Percentiles rank a stretch among this genome's conserved stretches.
Conservation (phyloP, 2,329 filamentous ascomycete genomes). For the Colletotrichum simmondsii region DNA sequence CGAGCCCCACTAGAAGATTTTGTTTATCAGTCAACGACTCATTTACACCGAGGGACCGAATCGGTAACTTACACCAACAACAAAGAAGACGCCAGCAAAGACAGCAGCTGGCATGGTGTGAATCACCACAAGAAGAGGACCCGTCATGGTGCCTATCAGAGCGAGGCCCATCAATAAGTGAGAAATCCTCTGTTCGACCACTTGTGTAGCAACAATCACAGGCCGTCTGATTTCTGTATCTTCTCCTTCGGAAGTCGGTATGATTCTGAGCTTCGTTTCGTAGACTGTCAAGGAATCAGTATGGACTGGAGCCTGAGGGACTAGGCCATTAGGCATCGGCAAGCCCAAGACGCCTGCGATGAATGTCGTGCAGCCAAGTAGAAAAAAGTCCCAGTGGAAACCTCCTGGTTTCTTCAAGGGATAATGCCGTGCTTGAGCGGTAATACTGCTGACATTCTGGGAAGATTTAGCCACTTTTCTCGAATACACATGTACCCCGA, state of each 20-base stretch:
- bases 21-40: neutral
- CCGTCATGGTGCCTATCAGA: conserved; percentile 51
- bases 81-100: conserved; percentile 67
- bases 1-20: conserved; percentile 50
- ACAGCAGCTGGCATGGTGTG: conserved; percentile 65
- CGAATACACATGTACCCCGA: no score
- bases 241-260: conserved; percentile 52
- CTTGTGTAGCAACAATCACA: conserved; percentile 53
- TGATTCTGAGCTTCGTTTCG: conserved; percentile 51
- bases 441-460: conserved; percentile 63
- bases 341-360: conserved; percentile 66
- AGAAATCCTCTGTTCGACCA: conserved; percentile 66
- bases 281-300: conserved; percentile 62
- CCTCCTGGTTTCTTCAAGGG: conserved; percentile 67
- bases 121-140: conserved; percentile 57
- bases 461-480: neutral
- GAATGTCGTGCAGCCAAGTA: conserved; percentile 66
- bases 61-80: conserved; percentile 59
- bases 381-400: conserved; percentile 71
- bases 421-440: conserved; percentile 65
- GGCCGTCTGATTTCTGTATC: conserved; percentile 55
- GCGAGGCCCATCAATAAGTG: conserved; percentile 66
- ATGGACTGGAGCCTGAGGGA: conserved; percentile 69
- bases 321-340: conserved; percentile 67
- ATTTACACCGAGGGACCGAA: neutral